phyloP scores from a whole-genome alignment of 495 filamentous ascomycete genomes.

The Aspergillus carlsbadensis region DNA sequence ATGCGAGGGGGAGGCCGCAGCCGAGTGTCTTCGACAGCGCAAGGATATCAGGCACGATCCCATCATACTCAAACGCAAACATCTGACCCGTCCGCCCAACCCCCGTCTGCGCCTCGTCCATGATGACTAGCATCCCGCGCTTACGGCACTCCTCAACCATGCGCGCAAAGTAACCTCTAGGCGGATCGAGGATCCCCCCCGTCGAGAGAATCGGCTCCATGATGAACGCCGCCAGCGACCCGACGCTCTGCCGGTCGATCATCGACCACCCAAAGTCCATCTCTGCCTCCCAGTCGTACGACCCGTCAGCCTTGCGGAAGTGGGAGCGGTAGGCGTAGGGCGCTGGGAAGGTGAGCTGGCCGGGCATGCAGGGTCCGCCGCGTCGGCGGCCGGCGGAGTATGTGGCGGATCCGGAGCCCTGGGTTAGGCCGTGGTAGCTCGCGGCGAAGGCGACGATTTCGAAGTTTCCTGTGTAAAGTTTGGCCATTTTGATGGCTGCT shows the following conservation, averaged over 20 bases:
- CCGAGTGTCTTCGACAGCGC: conserved; percentile 55
- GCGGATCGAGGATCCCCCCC: conserved; percentile 49
- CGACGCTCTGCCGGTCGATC: conserved; percentile 51
- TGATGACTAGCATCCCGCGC: conserved; percentile 52
- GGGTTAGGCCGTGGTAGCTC: conserved; percentile 55
- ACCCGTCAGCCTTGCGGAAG: conserved; percentile 48
- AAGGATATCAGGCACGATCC: conserved; percentile 52
- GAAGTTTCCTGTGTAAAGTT: conserved; percentile 54
- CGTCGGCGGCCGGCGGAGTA: conserved; percentile 48
- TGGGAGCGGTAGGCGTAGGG: conserved; percentile 55
- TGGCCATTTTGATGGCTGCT: conserved; percentile 56
- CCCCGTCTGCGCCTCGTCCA: conserved; percentile 57
- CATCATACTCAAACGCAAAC: conserved; percentile 50
- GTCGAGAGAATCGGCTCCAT: conserved; percentile 54
- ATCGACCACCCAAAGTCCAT: conserved; percentile 53
- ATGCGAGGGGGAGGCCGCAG: conserved; percentile 50
- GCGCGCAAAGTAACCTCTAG: conserved; percentile 43
- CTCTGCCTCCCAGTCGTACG: conserved; percentile 58
- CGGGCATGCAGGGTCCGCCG: conserved; percentile 35
- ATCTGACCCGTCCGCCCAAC: conserved; percentile 51
- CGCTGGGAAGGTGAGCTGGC: conserved; percentile 46
- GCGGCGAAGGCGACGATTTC: conserved; percentile 54
- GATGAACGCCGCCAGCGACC: conserved; percentile 55
- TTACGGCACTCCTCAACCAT: conserved; percentile 47
- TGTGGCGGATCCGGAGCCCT: conserved; percentile 39